A percentile compares a stretch with the other conserved stretches of the same genome.
Evolutionary conservation across 768 basidiomycete genomes (phyloP).

Genomic region (Mycena leptocephala): DNA sequence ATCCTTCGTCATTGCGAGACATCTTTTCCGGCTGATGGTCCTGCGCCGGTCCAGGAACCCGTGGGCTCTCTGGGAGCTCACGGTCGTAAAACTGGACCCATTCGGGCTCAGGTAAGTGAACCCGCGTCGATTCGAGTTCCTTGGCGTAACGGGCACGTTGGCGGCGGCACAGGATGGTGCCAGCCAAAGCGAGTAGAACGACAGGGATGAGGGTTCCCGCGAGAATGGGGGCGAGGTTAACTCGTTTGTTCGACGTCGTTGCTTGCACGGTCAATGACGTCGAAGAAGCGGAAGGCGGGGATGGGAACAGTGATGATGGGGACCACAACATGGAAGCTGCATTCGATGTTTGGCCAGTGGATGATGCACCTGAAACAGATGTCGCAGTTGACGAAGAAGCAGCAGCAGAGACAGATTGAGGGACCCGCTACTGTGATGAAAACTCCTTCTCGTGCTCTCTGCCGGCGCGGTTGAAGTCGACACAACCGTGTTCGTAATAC

Average conservation of each 20-base stretch:
- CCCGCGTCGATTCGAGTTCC: neutral
- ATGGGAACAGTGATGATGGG: neutral
- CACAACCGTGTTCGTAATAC: neutral
- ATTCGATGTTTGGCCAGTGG: neutral
- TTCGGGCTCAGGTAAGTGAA: neutral
- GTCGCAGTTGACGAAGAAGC: neutral
- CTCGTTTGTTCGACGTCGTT: neutral
- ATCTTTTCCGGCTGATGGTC: no score
- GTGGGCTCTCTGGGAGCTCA: no score
- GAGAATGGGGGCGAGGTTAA: neutral
- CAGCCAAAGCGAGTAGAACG: neutral
- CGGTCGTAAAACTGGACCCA: no score
- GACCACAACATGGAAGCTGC: neutral
- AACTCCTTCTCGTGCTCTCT: no score
- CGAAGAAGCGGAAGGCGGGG: neutral
- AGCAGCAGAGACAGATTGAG: neutral
- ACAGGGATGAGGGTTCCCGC: neutral
- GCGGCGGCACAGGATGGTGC: neutral
- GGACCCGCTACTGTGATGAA: neutral
- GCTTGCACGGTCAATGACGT: neutral
- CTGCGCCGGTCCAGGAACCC: no score
- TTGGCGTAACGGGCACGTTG: neutral
- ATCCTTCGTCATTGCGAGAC: no score
- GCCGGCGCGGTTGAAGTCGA: neutral
- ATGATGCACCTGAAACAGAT: neutral